These are phyloP conservation scores for Cantharellus anzutake DNA, from an alignment of 768 basidiomycete species.

Conservation along the genomic window DNA sequence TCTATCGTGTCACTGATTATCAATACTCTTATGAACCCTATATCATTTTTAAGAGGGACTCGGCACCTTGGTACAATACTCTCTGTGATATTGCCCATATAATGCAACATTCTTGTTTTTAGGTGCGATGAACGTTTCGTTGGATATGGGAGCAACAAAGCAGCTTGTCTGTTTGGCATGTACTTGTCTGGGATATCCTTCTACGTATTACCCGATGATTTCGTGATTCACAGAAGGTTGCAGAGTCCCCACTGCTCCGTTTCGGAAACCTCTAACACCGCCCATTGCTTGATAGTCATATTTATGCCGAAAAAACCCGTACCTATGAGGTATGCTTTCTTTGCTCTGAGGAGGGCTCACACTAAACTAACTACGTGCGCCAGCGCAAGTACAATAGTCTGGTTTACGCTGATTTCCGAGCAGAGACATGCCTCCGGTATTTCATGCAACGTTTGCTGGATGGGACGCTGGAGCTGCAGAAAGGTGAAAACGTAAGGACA, in stretches of 20 bases:
- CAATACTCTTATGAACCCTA: slow-evolving; percentile 82
- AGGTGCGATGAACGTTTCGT: slow-evolving; percentile 88
- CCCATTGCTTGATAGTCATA: background rate
- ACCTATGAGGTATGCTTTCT: background rate
- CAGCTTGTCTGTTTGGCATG: slow-evolving; percentile 82
- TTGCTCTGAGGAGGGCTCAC: background rate
- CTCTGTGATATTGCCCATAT: background rate
- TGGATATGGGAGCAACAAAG: slow-evolving; percentile 85
- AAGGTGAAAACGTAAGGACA: background rate
- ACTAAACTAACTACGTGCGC: background rate
- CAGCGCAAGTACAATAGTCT: background rate
- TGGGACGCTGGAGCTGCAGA: background rate
- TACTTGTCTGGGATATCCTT: slow-evolving; percentile 71
- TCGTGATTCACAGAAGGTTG: slow-evolving; percentile 77
- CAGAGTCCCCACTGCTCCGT: slow-evolving; percentile 34
- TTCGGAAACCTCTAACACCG: background rate
- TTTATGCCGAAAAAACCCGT: background rate
- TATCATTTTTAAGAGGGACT: slow-evolving; percentile 59
- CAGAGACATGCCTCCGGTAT: background rate
- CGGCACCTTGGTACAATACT: slow-evolving; percentile 39
- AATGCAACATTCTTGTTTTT: background rate
- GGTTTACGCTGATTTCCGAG: background rate
- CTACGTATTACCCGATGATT: slow-evolving; percentile 73
- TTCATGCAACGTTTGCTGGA: background rate
- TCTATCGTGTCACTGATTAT: slow-evolving; percentile 59